Evolutionary conservation across 257 asterid species (phyloP).

Genomic region (Vinca minor): DNA sequence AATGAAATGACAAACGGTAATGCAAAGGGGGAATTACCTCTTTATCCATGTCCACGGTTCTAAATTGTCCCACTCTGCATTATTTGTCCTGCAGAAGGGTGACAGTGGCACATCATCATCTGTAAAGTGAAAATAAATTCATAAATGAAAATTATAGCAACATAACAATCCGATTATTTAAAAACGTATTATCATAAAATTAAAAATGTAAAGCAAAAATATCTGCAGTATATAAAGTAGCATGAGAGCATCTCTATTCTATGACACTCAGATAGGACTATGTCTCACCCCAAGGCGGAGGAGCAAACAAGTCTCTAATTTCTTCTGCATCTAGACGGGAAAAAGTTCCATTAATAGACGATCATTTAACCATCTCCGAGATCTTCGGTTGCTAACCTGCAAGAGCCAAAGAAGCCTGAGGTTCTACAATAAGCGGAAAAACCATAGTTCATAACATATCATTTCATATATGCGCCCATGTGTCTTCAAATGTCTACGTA

Average conservation of each 20-base stretch:
- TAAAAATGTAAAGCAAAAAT: neutral
- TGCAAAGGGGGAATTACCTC: slow-evolving; percentile 39
- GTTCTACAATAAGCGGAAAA: neutral
- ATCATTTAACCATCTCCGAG: no score
- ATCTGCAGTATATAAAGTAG: neutral
- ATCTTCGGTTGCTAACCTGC: no score
- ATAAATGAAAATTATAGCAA: no score
- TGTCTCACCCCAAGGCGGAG: slow-evolving; percentile 92
- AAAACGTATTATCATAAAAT: neutral
- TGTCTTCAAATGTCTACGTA: neutral
- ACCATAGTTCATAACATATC: neutral
- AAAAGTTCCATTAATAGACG: no score
- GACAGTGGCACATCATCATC: slow-evolving; percentile 89
- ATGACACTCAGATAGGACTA: neutral
- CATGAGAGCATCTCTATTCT: neutral
- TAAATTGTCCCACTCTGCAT: slow-evolving; percentile 80
- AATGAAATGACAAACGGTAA: neutral
- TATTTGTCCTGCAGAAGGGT: slow-evolving; percentile 60
- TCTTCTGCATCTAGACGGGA: no score
- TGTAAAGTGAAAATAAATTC: slow-evolving; percentile 33
- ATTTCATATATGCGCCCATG: no score
- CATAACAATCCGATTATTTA: slow-evolving; percentile 6
- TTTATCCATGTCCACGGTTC: slow-evolving; percentile 91
- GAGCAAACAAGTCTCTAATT: slow-evolving; percentile 92
- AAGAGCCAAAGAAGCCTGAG: neutral